Evolutionary conservation across 805 yeast species (phyloP), one percentile per base, ranked within the genome.

Genomic region (Candida sphagnicola): DNA sequence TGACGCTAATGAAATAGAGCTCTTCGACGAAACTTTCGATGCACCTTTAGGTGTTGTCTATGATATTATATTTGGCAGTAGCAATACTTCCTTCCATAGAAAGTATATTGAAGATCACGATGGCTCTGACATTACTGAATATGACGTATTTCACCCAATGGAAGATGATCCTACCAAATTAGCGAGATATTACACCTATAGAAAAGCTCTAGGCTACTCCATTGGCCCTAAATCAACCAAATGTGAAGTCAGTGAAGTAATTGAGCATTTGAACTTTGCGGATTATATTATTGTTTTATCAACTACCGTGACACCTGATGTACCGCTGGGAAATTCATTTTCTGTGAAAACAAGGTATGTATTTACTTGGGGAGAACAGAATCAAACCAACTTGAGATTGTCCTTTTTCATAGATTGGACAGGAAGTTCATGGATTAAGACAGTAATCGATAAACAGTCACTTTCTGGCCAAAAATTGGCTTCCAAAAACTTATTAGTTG

Each of bases 181-280:
- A 33, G 72, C 64, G 33, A 61, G 95, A 38, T 57, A 63, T 3
- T 90, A 76, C 54, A 70, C 74, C 4, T 93, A 90, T 59, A 73
- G 75, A 35, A 86, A 86, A 59, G 87, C 83, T 1, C 69, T 93
- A 40, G 78, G 80, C 37, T 89, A 77, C 38, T 76, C 96, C 1
- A 79, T 93, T 26, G 99, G 99, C 0, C 99, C 99, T 10, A 89
- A 87, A 51, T 87, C 91, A 17, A 90, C 99, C 2, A 78, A 74
- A 40, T 86, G 95, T 56, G 77, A 79, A 23, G 70, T 67, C 4
- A 61, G 59, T 2, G 96, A 89, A 49, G 64, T 70, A 0, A 68
- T 85, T 15, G 75, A 78, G 31, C 61, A 72, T 33, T 61, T 72
- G 50, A 83, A 85, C 50, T 66, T 69, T 37, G 64, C 74, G 4